Evolutionary conservation across 2,329 filamentous ascomycete species (phyloP).

Genomic region (Juglanconis oblonga): DNA sequence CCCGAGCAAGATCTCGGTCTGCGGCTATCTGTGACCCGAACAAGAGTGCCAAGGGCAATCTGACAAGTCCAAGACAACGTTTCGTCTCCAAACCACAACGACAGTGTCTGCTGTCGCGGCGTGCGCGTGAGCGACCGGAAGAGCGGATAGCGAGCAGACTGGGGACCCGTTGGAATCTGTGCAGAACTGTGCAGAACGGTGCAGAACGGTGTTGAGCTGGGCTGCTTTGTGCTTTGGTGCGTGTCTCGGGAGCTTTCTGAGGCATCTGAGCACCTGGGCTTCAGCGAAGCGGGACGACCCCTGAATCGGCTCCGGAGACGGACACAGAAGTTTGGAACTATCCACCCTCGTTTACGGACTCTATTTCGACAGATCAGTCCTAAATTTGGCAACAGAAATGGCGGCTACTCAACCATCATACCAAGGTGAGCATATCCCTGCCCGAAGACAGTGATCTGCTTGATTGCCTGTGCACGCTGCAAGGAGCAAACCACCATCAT

Average conservation of each 20-base stretch:
- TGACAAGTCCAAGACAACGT: slow-evolving; percentile 11
- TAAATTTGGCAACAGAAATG: slow-evolving; percentile 9
- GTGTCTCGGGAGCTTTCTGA: not conserved
- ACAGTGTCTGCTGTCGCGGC: not conserved
- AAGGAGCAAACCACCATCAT: not conserved
- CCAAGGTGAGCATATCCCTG: slow-evolving; percentile 16
- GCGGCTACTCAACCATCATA: slow-evolving; percentile 15
- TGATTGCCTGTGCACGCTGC: not conserved
- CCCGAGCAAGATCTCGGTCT: slow-evolving; percentile 1
- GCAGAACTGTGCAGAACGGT: not conserved
- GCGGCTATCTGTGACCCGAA: slow-evolving; percentile 6
- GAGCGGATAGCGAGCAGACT: slow-evolving; percentile 2
- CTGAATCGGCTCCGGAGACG: slow-evolving; percentile 9
- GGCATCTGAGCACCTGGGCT: not conserved
- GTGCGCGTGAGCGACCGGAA: not conserved
- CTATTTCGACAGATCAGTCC: not conserved
- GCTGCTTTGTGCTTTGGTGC: slow-evolving; percentile 2
- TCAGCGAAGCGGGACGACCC: slow-evolving; percentile 5
- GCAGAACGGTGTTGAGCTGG: not conserved
- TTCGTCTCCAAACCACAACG: not conserved
- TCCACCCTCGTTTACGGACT: slow-evolving; percentile 12
- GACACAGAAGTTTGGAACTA: slow-evolving; percentile 7
- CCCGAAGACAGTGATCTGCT: slow-evolving; percentile 6
- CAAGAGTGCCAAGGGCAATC: slow-evolving; percentile 7
- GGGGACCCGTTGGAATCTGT: slow-evolving; percentile 6